phyloP scores from a whole-genome alignment of 2,329 filamentous ascomycete species.

The Ophiobolus disseminans region DNA sequence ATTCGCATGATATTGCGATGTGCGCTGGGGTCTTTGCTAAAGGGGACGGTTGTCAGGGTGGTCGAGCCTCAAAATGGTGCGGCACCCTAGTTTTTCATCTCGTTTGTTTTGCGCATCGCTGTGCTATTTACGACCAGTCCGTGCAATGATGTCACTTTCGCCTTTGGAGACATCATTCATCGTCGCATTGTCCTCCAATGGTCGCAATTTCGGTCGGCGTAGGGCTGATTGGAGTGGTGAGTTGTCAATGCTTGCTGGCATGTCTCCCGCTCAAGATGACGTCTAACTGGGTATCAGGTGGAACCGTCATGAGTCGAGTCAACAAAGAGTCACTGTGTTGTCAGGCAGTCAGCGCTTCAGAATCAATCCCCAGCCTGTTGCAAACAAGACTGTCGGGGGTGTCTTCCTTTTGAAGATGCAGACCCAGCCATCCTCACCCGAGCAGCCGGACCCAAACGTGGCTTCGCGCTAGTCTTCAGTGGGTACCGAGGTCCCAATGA shows the following conservation, averaged over 20 bases:
- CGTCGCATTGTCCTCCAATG: constrained; percentile 10
- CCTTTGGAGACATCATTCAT: constrained; percentile 1
- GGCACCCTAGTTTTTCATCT: constrained; percentile 18
- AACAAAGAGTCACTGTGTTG: background rate
- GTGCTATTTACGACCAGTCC: constrained; percentile 10
- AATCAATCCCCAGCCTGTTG: constrained; percentile 1
- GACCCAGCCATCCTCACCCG: constrained; percentile 34
- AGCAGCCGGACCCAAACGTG: constrained; percentile 36
- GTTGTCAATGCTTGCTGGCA: constrained; percentile 31
- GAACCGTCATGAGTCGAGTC: constrained; percentile 3
- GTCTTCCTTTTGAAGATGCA: constrained; percentile 31
- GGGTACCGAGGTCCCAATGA: constrained; percentile 34
- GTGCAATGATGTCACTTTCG: constrained; percentile 34
- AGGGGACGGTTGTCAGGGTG: constrained; percentile 15
- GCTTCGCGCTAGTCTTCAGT: constrained; percentile 24
- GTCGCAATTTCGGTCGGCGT: constrained; percentile 17
- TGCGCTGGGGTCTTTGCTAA: background rate
- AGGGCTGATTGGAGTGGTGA: constrained; percentile 21
- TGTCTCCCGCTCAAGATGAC: constrained; percentile 18
- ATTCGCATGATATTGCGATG: constrained; percentile 7
- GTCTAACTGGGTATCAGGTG: constrained; percentile 4
- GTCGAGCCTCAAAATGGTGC: constrained; percentile 24
- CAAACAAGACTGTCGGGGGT: constrained; percentile 8
- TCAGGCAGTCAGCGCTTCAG: constrained; percentile 11
- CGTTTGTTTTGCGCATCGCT: constrained; percentile 18